Conservation (phyloP, 768 basidiomycete genomes). For the Pulveroboletus sp. region DNA sequence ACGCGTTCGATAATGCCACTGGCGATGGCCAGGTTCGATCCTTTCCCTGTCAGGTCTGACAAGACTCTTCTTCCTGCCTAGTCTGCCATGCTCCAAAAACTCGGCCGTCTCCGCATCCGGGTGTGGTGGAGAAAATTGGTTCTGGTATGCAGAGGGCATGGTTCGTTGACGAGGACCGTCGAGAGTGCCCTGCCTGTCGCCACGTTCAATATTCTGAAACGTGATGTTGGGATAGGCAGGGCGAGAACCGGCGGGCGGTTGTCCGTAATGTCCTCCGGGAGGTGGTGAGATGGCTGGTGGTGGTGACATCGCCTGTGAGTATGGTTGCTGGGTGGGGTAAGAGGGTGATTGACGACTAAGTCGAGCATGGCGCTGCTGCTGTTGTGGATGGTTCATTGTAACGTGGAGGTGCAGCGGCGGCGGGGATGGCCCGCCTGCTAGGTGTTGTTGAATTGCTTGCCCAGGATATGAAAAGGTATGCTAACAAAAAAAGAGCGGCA, state of each 20-base stretch:
- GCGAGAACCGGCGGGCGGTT: conserved; percentile 18
- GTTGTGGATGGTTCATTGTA: conserved; percentile 38
- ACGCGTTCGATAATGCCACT: conserved; percentile 91
- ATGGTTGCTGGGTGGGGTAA: conserved; percentile 30
- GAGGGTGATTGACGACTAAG: conserved; percentile 30
- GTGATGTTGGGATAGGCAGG: conserved; percentile 46
- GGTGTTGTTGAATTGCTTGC: background rate
- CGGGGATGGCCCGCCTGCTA: conserved; percentile 2
- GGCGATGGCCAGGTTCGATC: conserved; percentile 89
- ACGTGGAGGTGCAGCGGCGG: background rate
- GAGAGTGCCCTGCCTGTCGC: conserved; percentile 57
- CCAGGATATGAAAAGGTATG: background rate
- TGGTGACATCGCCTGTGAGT: conserved; percentile 17
- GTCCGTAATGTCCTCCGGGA: conserved; percentile 13
- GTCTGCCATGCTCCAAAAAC: conserved; percentile 44
- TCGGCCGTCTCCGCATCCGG: conserved; percentile 31
- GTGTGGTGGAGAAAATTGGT: conserved; percentile 39
- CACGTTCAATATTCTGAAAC: conserved; percentile 65
- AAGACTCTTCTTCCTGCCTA: conserved; percentile 85
- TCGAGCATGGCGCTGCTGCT: conserved; percentile 34
- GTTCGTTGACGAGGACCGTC: conserved; percentile 50
- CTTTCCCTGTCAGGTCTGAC: conserved; percentile 93
- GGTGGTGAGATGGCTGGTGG: conserved; percentile 18
- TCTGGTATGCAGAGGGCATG: conserved; percentile 43
- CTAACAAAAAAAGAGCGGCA: conserved; percentile 17